A percentile compares a stretch with the other conserved stretches of the same genome.
These are phyloP conservation scores for Lentinula detonsa DNA, from an alignment of 768 basidiomycete species.

Conservation along the genomic window DNA sequence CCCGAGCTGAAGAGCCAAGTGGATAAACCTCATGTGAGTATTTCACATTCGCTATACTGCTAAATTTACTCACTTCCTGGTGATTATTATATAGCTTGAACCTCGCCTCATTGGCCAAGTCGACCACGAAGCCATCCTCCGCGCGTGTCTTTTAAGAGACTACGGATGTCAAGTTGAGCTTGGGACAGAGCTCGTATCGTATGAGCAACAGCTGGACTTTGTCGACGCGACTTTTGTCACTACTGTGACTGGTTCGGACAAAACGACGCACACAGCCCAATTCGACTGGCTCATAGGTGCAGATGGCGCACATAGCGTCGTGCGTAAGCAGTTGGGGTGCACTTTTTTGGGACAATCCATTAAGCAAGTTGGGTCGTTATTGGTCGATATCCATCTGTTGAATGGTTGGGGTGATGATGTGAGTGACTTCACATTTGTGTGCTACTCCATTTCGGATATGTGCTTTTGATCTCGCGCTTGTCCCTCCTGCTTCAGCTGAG, in stretches of 20 bases:
- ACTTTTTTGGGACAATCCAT: slow-evolving; percentile 9
- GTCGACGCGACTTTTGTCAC: slow-evolving; percentile 29
- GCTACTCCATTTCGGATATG: neutral
- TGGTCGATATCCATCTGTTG: slow-evolving; percentile 6
- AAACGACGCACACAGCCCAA: neutral
- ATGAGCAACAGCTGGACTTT: slow-evolving; percentile 28
- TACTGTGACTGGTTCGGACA: neutral
- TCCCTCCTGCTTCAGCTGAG: no score
- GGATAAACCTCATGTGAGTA: slow-evolving; percentile 8
- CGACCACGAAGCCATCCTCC: slow-evolving; percentile 29
- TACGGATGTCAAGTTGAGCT: slow-evolving; percentile 31
- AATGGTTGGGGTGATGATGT: slow-evolving; percentile 1
- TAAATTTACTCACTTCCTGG: neutral
- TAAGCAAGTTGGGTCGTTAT: neutral
- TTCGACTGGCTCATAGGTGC: slow-evolving; percentile 9
- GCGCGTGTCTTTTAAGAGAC: slow-evolving; percentile 21
- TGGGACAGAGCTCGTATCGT: slow-evolving; percentile 38
- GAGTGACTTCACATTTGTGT: neutral
- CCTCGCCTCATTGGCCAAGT: slow-evolving; percentile 16
- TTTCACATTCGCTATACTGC: neutral
- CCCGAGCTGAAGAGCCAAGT: neutral
- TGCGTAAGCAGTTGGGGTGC: slow-evolving; percentile 11
- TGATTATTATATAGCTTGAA: slow-evolving; percentile 8
- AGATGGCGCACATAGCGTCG: slow-evolving; percentile 11
- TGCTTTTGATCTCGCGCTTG: no score